phyloP scores from a whole-genome alignment of 148 eudicot genomes.

The Mesembryanthemum crystallinum region DNA sequence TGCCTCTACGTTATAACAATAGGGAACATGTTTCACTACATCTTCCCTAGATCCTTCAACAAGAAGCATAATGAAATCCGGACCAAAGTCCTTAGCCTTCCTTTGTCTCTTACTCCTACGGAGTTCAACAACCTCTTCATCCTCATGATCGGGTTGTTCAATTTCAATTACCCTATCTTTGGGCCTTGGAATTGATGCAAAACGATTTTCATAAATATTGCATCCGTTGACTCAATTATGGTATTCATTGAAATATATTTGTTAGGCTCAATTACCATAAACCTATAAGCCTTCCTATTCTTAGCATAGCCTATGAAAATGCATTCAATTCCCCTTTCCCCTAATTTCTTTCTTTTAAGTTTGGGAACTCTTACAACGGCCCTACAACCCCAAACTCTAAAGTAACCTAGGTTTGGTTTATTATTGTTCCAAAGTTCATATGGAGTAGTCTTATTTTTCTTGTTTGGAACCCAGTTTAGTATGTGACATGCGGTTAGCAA shows the following conservation, averaged over 20 bases:
- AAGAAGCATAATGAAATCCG: no score
- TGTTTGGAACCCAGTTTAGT: constrained; percentile 8
- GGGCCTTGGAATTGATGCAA: no score
- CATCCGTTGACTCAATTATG: constrained; percentile 4
- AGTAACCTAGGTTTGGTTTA: background rate
- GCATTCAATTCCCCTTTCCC: background rate
- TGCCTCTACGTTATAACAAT: background rate
- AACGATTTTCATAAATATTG: constrained; percentile 12
- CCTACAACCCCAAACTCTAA: background rate
- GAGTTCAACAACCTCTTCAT: no score
- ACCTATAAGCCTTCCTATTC: constrained; percentile 9
- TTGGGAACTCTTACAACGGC: background rate
- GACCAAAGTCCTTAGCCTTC: no score
- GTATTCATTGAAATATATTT: background rate
- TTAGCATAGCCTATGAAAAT: background rate
- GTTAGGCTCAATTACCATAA: constrained; percentile 9
- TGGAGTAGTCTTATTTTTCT: background rate
- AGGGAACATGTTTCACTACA: no score
- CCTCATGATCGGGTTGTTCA: no score
- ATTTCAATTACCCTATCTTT: no score
- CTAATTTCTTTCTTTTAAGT: background rate
- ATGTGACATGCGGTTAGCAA: background rate
- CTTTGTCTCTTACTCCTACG: no score
- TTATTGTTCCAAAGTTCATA: constrained; percentile 5
- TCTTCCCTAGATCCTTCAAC: no score